Base-by-base conservation (phyloP, 2,329 filamentous ascomycete species). In the Cladosporium sp. region DNA sequence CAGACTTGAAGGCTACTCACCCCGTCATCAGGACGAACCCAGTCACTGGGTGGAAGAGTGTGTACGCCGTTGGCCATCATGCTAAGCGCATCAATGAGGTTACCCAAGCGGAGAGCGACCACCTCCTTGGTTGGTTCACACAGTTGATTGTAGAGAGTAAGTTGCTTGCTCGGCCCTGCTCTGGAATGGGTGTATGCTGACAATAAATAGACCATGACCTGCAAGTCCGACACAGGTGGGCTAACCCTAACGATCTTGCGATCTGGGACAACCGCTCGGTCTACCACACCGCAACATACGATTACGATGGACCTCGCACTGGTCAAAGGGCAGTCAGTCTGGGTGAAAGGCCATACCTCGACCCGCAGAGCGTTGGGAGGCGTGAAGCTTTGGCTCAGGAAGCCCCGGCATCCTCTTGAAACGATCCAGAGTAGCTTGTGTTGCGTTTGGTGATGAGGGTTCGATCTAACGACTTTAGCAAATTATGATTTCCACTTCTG, bases 181-280 rank as follows among this genome's bases (percentile, higher is more conserved):
- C 22, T 9, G 11, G 9, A 18, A n/a, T n/a, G 15, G 12, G 35
- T 19, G 9, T 7, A 33, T 11, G 38, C 46, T 49, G 38, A 49
- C 29, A 15, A 13, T 8, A 12, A 9, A 25, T 20, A 49, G 46
- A 74, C 6, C 83, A 85, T 36, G 86, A 90, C 64, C 73, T 85
- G 52, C 84, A 88, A 58, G 83, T 79, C 5, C 76, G 85, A 15
- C 81, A 84, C 60, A 75, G 78, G 56, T 85, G 83, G 83, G 72
- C 75, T 38, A 76, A 79, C 42, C 35, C 33, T 54, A 76, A 79
- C 36, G 84, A 85, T 51, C 79, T 87, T 1, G 82, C 82, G 0
- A 75, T 86, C 51, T 86, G 57, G 57, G 57, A 59, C 25, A 59
- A 59, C 32, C 43, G 53, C 27, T 50, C 42, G 12, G 45, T 50